Evolutionary conservation across 129 eudicot species (phyloP), one percentile per base, ranked within the genome.

Genomic region (Tagetes erecta): DNA sequence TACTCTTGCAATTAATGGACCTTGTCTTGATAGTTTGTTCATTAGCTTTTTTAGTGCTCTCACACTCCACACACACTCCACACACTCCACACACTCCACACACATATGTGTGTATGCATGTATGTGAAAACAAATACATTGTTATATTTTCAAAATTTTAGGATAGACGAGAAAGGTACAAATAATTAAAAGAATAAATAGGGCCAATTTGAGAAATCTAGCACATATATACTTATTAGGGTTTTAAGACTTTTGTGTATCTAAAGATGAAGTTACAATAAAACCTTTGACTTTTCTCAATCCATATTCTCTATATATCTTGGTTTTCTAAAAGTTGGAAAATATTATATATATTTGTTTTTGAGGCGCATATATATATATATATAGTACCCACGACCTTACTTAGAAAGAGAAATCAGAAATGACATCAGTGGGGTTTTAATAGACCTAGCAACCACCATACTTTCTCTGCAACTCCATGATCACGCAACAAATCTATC

Each of bases 401-500:
- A 27, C 55, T 2, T n/a, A 47, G 13, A 50, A 36, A 8, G 27
- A 20, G 27, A 20, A 20, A 20, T 20, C 6, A 38, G 40, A 3
- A 2, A 52, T 33, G 56, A 64, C 64, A 35, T 35, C 52, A 77
- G 38, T 36, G 8, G 8, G 6, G 49, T 5, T 5, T 64, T 66
- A 35, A 31, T 53, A 59, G 47, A 45, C 38, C 53, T 76, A 66
- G 14, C 55, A 50, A 44, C 46, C 69, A 37, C 81, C 81, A 77
- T 77, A 59, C 76, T 46, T 59, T n/a, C 63, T 45, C 76, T 60
- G 69, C 53, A 77, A 57, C 67, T 68, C 12, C 75, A 68, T 20
- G 27, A 20, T 46, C 75, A 77, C 81, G 75, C 80, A 76, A 76
- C 80, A 72, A 71, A 41, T 69, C 70, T 69, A 38, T 47, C 47